Evolutionary conservation across 331 rosid species (phyloP).

Genomic region (Prunus yedoensis): DNA sequence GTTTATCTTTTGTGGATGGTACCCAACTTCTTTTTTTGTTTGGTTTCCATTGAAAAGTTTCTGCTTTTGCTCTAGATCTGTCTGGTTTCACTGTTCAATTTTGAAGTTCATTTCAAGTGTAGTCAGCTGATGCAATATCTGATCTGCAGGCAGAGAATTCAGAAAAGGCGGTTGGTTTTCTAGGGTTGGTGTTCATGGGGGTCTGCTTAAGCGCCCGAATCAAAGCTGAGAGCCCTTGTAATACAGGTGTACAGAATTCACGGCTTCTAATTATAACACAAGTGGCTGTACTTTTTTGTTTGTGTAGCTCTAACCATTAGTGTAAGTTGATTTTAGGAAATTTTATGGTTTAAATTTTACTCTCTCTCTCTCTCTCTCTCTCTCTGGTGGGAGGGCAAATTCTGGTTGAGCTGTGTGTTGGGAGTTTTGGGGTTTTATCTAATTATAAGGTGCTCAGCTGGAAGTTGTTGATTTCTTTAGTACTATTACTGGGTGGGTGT

Average conservation of each 20-base stretch:
- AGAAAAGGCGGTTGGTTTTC: constrained; percentile 21
- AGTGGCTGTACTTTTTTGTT: not conserved
- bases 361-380: too few species aligned
- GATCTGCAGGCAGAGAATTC: constrained; percentile 32
- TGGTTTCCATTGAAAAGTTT: not conserved
- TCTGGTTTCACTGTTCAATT: not conserved
- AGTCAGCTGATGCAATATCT: constrained; percentile 14
- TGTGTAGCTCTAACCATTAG: not conserved
- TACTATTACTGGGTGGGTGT: not conserved
- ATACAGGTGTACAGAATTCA: constrained; percentile 52
- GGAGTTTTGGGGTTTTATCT: not conserved
- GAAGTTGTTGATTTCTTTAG: constrained; percentile 3
- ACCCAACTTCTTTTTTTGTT: not conserved
- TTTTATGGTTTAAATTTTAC: too few species aligned
- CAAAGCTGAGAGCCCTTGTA: constrained; percentile 72
- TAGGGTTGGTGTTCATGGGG: constrained; percentile 57
- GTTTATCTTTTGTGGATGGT: constrained; percentile 4
- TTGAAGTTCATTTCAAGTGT: constrained; percentile 14
- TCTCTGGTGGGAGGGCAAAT: not conserved
- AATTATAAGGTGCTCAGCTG: not conserved
- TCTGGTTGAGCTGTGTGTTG: not conserved
- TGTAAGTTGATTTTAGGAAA: too few species aligned
- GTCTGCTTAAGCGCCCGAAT: constrained; percentile 79
- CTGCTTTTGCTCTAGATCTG: constrained; percentile 37
- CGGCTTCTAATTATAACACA: not conserved